Base-by-base conservation (phyloP, 1,284 basidiomycete species). In the Rhodotorula sp. region DNA sequence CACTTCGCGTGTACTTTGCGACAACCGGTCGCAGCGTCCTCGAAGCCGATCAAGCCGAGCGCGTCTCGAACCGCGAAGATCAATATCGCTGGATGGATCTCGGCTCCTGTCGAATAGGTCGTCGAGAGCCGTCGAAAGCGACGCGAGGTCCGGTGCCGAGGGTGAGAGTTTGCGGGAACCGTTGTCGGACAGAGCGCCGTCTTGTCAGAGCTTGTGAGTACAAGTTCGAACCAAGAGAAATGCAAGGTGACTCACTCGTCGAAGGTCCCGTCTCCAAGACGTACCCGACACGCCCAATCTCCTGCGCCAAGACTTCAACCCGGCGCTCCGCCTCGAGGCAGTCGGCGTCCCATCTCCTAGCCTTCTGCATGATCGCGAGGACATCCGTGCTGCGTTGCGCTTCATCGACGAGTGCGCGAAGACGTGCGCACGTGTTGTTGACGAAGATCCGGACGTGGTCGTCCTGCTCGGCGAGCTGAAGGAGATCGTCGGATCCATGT, bases 391-490 rank as follows among this genome's bases (percentile, higher is more conserved):
- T 10, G 22, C 8, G 6, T 15, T 47, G 32, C 2, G 39, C 36
- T 11, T 70, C 56, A 22, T 64, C 56, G 9, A 53, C 36, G 17
- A 6, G 20, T 2, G 39, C 56, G 0, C 24, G 9, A 2, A 58
- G 48, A 2, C 48, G 29, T 20, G 39, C 47, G 11, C 27, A 29
- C 19, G 27, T 10, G 4, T 27, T n/a, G 52, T 71, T 71, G 53
- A 71, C 22, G 51, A 22, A 29, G 5, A 19, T 9, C 2, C 70
- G 70, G n/a, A 64, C 56, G n/a, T 29, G 29, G 13, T 47, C 48
- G 27, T 71, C 69, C 20, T 63, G 60, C 24, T 59, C 48, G 8
- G 34, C 29, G 44, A 67, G 56, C n/a, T 67, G 51, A 27, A 44
- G 13, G 19, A 66, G 44, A 46, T 29, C 27, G 22, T 51, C 13